These are phyloP conservation scores for Auricularia cornea DNA, from an alignment of 768 basidiomycete genomes.

Conservation along the genomic window DNA sequence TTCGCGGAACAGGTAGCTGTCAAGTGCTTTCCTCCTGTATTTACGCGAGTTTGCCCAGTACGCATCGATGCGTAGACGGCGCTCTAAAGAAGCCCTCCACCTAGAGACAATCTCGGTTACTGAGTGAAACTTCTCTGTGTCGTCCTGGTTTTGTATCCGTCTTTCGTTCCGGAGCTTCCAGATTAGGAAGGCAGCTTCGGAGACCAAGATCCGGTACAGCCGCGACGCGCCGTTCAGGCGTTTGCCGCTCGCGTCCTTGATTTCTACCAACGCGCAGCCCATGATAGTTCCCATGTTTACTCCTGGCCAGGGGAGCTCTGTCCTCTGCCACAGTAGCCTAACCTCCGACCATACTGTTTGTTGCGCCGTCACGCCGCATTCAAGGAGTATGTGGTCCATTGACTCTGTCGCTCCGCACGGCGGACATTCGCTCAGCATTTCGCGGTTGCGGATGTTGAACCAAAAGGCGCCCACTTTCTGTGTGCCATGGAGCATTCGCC, in stretches of 20 bases:
- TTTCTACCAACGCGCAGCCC: not conserved
- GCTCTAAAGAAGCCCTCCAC: not conserved
- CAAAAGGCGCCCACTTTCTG: not conserved
- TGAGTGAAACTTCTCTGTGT: not conserved
- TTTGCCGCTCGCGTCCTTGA: not conserved
- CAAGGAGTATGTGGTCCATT: conserved; percentile 16
- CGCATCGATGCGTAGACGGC: not conserved
- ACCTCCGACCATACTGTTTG: not conserved
- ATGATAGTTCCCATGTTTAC: not conserved
- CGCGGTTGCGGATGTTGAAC: not conserved
- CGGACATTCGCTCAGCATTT: not conserved
- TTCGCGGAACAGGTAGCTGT: not conserved
- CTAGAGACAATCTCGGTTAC: not conserved
- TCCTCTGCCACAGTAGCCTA: not conserved
- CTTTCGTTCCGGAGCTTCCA: not conserved
- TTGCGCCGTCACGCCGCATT: conserved; percentile 23
- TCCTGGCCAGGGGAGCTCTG: not conserved
- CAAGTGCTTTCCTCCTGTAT: not conserved
- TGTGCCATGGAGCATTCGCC: not conserved
- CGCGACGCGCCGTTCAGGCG: not conserved
- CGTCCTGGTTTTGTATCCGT: not conserved
- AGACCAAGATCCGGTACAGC: not conserved
- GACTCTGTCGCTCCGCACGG: not conserved
- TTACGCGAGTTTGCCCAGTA: not conserved
- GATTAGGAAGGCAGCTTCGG: not conserved